Evolutionary conservation across 208 protist genomes (phyloP), one percentile per base, ranked within the genome.

Genomic region (Crithidia acanthocephali): DNA sequence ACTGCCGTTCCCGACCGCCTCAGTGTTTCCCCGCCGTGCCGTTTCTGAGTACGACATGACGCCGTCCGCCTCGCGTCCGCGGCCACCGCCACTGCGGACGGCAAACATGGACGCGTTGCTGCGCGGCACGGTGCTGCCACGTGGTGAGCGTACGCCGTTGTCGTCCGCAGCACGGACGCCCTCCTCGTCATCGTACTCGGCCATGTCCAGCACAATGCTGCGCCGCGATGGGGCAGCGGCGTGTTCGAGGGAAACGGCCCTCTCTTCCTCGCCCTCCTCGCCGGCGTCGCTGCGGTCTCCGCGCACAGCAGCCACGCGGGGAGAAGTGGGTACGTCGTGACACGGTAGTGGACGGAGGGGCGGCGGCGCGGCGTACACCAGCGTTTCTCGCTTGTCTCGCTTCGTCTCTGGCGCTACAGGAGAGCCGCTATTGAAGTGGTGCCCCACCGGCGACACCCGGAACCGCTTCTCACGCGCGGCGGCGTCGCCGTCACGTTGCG

Each of bases 391-490:
- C 30, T 48, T 23, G 28, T 78, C 72, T 9, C 72, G 72, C 51
- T 78, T 78, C 51, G 42, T 57, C n/a, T 68, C 55, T 0, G 72
- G 72, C n/a, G 57, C 30, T 23, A 57, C 72, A 2, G 72, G 72
- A 33, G 72, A 72, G 0, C 35, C 20, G 28, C 59, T 72, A 9
- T n/a, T n/a, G n/a, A n/a, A n/a, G n/a, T 63, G 20, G 27, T 45
- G 27, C 2, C 48, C 37, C 50, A 16, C 35, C 0, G 57, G 65
- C 40, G 32, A 50, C 28, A 35, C 57, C 10, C 72, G 72, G 2
- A 45, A 16, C 9, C 72, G 51, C 42, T 72, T 78, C n/a, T 78
- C 72, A 18, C 23, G 58, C 5, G 37, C 51, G 22, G 1, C 62
- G 5, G n/a, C n/a, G 0, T 48, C 48, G 5, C 10, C 48, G 0